These are phyloP conservation scores for Beauveria australis DNA, from an alignment of 2,329 filamentous ascomycete genomes.

Conservation along the genomic window DNA sequence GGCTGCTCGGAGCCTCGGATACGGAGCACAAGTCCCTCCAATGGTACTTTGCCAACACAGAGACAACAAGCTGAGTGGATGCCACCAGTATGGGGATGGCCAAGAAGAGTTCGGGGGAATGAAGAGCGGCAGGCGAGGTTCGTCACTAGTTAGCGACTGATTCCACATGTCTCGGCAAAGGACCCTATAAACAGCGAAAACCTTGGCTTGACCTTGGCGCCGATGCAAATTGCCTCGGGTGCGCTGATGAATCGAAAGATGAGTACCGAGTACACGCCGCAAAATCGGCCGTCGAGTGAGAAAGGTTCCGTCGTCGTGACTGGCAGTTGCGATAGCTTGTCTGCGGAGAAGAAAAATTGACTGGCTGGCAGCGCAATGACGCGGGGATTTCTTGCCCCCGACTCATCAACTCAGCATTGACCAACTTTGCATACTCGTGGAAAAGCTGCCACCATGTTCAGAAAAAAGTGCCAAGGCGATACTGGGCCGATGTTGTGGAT, in stretches of 20 bases:
- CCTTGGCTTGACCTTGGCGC: not conserved
- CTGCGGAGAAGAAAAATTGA: not conserved
- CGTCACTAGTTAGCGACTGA: not conserved
- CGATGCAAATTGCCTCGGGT: not conserved
- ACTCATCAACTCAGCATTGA: too few species aligned
- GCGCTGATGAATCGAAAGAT: not conserved
- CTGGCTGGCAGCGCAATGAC: not conserved
- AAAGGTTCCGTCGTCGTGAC: not conserved
- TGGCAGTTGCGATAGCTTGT: not conserved
- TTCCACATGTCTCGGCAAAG: not conserved
- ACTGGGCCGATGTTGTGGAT: too few species aligned
- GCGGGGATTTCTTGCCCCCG: not conserved
- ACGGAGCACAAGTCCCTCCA: not conserved
- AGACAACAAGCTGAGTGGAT: not conserved
- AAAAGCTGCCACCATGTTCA: too few species aligned
- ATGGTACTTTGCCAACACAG: not conserved
- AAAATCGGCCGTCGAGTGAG: not conserved
- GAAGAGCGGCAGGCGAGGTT: conserved; percentile 15
- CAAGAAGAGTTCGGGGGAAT: conserved; percentile 10
- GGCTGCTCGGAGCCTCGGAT: not conserved
- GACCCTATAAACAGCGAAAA: not conserved
- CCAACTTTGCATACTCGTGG: too few species aligned
- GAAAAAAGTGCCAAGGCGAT: too few species aligned
- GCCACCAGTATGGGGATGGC: not conserved
- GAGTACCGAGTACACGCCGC: not conserved